A percentile compares a stretch with the other conserved stretches of the same genome.
phyloP scores from a whole-genome alignment of 345 rosid genomes.

The Syzygium oleosum region DNA sequence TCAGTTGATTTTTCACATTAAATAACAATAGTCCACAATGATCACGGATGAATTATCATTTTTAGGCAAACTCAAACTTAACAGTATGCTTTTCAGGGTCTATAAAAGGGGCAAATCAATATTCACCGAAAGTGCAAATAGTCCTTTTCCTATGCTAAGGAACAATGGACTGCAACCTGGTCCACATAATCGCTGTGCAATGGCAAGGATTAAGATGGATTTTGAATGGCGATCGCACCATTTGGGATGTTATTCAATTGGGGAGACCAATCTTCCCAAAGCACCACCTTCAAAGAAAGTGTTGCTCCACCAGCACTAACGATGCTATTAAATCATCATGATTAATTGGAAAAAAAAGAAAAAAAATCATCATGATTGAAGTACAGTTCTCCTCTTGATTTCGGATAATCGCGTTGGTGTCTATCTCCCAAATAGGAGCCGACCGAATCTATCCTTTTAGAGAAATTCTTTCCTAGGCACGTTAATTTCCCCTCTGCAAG shows the following conservation, averaged over 20 bases:
- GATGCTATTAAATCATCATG: not conserved
- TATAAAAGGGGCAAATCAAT: not conserved
- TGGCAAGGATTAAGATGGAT: not conserved
- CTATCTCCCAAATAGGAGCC: not conserved
- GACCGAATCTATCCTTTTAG: not conserved
- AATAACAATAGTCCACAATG: not conserved
- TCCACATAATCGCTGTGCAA: not conserved
- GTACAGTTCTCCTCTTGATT: not conserved
- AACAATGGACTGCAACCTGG: not conserved
- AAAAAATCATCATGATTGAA: not conserved
- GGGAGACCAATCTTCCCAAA: not conserved
- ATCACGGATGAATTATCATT: not conserved
- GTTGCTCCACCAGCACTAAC: not conserved
- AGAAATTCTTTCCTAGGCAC: not conserved
- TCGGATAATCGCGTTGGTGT: not conserved
- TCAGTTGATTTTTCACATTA: not conserved
- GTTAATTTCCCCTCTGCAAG: not conserved
- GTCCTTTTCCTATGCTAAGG: not conserved
- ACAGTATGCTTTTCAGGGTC: not conserved
- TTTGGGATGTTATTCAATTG: not conserved
- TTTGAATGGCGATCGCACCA: not conserved
- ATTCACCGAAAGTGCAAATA: not conserved
- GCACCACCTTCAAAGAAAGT: not conserved
- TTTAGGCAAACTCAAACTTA: not conserved
- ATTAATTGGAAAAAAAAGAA: not conserved